These are phyloP conservation scores for Puccinia coronata DNA, from an alignment of 1,284 basidiomycete species.

Conservation along the genomic window DNA sequence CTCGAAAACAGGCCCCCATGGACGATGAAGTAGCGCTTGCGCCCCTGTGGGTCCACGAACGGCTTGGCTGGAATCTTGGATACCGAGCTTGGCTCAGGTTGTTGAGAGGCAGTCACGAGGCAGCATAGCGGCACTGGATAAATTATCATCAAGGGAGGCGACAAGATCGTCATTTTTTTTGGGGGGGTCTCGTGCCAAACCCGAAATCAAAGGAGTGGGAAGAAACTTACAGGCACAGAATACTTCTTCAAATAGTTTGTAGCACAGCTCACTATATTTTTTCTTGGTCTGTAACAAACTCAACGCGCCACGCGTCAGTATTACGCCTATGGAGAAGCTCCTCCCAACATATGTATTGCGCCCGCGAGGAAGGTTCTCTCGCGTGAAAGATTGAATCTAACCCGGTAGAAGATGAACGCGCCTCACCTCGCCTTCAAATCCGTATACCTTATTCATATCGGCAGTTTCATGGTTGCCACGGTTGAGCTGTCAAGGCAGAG, in stretches of 20 bases:
- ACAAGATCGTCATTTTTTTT: background rate
- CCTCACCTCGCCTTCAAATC: conserved; percentile 95
- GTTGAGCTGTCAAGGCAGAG: conserved; percentile 73
- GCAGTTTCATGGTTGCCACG: conserved; percentile 96
- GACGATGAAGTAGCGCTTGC: conserved; percentile 90
- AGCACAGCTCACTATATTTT: conserved; percentile 52
- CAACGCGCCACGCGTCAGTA: background rate
- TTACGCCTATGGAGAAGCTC: conserved; percentile 57
- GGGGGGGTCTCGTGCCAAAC: background rate
- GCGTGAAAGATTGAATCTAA: conserved; percentile 63
- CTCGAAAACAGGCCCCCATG: conserved; percentile 95
- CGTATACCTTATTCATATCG: conserved; percentile 80
- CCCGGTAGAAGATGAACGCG: conserved; percentile 75
- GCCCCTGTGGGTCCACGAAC: conserved; percentile 67
- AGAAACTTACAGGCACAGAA: conserved; percentile 77
- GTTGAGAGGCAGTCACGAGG: conserved; percentile 72
- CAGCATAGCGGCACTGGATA: conserved; percentile 81
- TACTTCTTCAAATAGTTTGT: conserved; percentile 82
- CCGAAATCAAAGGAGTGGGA: background rate
- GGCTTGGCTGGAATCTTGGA: conserved; percentile 58
- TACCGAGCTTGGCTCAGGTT: conserved; percentile 62
- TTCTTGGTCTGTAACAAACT: conserved; percentile 43
- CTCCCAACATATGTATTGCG: too few species aligned
- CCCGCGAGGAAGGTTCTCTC: too few species aligned
- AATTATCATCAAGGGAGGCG: background rate